A percentile compares a stretch with the other conserved stretches of the same genome.
phyloP scores from a whole-genome alignment of 2,329 filamentous ascomycete genomes.

The Pleomassaria siparia region DNA sequence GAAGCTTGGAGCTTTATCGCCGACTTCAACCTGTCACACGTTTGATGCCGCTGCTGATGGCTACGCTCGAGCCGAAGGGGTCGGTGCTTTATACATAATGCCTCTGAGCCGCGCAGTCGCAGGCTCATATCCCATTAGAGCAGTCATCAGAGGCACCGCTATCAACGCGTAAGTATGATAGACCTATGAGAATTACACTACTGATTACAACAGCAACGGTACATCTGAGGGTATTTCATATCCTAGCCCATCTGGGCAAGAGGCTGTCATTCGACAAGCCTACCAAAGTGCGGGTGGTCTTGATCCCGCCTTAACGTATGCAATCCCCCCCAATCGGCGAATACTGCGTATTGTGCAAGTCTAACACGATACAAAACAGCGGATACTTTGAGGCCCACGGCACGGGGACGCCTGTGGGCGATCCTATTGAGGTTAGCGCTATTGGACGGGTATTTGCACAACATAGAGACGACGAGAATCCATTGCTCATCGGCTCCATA shows the following conservation, averaged over 20 bases:
- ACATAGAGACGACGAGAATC: background rate
- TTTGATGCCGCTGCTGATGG: constrained; percentile 28
- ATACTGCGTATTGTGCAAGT: too few species aligned
- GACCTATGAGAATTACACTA: too few species aligned
- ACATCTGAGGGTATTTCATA: constrained; percentile 15
- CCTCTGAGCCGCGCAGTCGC: constrained; percentile 6
- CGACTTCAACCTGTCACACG: constrained; percentile 18
- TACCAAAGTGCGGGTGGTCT: constrained; percentile 14
- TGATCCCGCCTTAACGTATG: constrained; percentile 4
- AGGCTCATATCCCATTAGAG: constrained; percentile 15
- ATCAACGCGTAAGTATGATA: too few species aligned
- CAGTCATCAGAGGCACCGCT: constrained; percentile 16
- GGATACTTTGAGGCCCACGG: constrained; percentile 16
- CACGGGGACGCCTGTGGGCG: constrained; percentile 23
- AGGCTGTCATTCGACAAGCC: constrained; percentile 19
- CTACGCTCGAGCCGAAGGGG: constrained; percentile 24
- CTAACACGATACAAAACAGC: too few species aligned
- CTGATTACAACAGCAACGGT: too few species aligned
- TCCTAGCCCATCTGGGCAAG: constrained; percentile 20
- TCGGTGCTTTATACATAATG: constrained; percentile 21
- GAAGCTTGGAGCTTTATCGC: constrained; percentile 23
- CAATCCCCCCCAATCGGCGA: too few species aligned
- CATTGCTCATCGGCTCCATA: background rate
- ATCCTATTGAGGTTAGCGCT: constrained; percentile 16
- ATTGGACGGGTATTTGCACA: constrained; percentile 11